Evolutionary conservation across 177 flowering plant genomes (phyloP), one percentile per base, ranked within the genome.

Genomic region (Vitis hybrid): DNA sequence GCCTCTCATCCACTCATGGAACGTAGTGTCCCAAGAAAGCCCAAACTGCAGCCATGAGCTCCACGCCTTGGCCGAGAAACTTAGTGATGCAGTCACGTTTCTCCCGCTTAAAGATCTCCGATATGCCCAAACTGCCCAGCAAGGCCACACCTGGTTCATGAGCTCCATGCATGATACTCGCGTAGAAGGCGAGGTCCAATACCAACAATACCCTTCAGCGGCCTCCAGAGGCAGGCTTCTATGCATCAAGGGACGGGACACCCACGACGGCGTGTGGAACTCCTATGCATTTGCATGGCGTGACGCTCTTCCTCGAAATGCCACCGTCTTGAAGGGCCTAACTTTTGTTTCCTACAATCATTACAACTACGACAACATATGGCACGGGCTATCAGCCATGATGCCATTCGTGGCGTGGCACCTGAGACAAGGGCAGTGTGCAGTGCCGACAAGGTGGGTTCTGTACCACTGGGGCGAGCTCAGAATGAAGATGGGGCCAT

Each of bases 381-480:
- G 98, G 98, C 98, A 93, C 67, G 95, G 93, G 2, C 61, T 91
- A 14, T 85, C 89, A 1, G 86, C 90, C 2, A 17, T 85, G 72
- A 62, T 84, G 6, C 93, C 95, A 0, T 91, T 93, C 64, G 88
- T 90, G 1, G 85, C 80, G 6, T 93, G 98, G 98, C 87, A 87
- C 65, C 65, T 48, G 71, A 78, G 35, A 71, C 74, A 74, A 41
- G 73, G 73, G 18, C 53, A 64, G 3, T 90, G 93, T 27, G 70
- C 67, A 7, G 21, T 46, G 32, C 97, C 95, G 0, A 5, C 73
- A 1, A 51, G 93, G 68, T 91, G 97, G 97, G 65, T 88, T 49
- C 61, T 93, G 32, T 93, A 79, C 80, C 92, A 89, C 63, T 76
- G 90, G 92, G 97, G 97, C 1, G 97, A 91, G 77, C 68, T 91